phyloP scores from a whole-genome alignment of 148 eudicot genomes.

The Rhododendron mucronatum region DNA sequence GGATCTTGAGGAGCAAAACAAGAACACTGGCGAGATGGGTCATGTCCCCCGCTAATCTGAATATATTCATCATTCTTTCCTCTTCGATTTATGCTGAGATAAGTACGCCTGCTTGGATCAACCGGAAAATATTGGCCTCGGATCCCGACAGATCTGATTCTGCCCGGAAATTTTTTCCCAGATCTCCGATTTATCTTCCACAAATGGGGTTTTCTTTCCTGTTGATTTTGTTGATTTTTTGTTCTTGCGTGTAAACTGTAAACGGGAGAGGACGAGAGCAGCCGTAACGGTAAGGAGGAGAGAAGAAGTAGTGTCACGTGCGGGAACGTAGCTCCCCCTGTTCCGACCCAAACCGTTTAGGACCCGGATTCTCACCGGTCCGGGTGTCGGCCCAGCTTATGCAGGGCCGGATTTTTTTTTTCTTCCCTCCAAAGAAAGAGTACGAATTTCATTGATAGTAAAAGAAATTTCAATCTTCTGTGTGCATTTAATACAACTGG shows the following conservation, averaged over 20 bases:
- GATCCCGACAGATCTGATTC: constrained; percentile 5
- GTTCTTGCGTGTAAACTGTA: not conserved
- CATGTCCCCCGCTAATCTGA: constrained; percentile 94
- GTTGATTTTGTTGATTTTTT: not conserved
- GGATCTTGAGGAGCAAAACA: constrained; percentile 92
- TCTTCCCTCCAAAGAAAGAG: too few relatives aligned
- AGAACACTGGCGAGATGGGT: constrained; percentile 90
- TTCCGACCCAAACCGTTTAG: not conserved
- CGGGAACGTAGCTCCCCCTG: not conserved
- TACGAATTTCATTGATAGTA: too few relatives aligned
- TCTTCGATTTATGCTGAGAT: not conserved
- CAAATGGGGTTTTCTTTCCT: not conserved
- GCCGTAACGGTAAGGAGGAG: not conserved
- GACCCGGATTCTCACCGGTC: not conserved
- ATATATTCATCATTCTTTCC: constrained; percentile 62
- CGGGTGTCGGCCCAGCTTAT: not conserved
- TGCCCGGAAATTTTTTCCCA: constrained; percentile 6
- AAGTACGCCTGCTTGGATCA: not conserved
- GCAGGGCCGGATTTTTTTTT: too few relatives aligned
- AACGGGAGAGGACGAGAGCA: not conserved
- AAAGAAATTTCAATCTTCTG: too few relatives aligned
- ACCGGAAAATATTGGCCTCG: not conserved
- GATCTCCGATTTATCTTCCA: not conserved
- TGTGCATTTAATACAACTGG: too few relatives aligned
- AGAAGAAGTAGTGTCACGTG: not conserved